These are phyloP conservation scores for Trichoderma brevicompactum DNA, from an alignment of 2,329 filamentous ascomycete species.

Conservation along the genomic window DNA sequence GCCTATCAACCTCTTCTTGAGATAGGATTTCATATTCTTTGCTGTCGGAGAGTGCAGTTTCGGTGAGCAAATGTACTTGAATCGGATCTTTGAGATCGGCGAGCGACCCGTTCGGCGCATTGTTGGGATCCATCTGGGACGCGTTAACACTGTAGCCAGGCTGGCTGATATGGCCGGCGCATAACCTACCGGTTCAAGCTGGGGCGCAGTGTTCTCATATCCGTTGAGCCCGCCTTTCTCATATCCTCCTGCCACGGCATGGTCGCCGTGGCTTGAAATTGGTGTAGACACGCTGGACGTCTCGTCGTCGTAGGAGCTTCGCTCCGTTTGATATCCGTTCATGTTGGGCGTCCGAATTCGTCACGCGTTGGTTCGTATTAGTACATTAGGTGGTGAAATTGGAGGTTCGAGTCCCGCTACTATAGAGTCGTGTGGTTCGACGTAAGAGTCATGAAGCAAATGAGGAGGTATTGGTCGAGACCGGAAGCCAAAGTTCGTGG, in stretches of 20 bases:
- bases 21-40: slow-evolving; percentile 82
- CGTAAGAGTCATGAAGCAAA: background rate
- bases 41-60: slow-evolving; percentile 90
- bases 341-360: slow-evolving; percentile 38
- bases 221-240: slow-evolving; percentile 55
- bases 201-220: slow-evolving; percentile 48
- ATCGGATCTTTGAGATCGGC: slow-evolving; percentile 73
- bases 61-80: slow-evolving; percentile 87
- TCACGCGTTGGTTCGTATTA: slow-evolving; percentile 34
- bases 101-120: slow-evolving; percentile 59
- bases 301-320: slow-evolving; percentile 45
- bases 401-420: background rate
- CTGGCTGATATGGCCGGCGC: slow-evolving; percentile 3
- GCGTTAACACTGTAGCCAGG: slow-evolving; percentile 27
- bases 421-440: background rate
- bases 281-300: slow-evolving; percentile 40
- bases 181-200: slow-evolving; percentile 61
- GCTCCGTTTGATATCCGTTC: slow-evolving; percentile 47
- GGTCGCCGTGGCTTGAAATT: slow-evolving; percentile 52
- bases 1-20: slow-evolving; percentile 84
- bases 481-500: background rate
- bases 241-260: slow-evolving; percentile 58
- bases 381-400: slow-evolving; percentile 30
- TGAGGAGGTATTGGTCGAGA: background rate
- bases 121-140: slow-evolving; percentile 54